Evolutionary conservation across 2,329 filamentous ascomycete genomes (phyloP).

Genomic region (Neurospora crassa): DNA sequence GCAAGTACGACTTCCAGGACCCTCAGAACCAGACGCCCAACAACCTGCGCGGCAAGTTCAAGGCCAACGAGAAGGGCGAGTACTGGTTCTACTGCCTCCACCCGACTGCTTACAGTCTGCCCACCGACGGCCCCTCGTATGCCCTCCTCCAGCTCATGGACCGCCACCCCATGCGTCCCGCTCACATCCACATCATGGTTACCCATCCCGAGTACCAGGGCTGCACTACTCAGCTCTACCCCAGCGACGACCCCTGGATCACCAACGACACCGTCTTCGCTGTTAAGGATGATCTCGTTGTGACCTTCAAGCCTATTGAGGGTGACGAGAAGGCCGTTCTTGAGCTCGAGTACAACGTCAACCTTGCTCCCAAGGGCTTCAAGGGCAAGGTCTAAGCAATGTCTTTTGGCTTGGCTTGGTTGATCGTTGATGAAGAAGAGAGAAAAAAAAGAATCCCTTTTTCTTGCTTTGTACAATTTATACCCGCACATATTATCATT

Average conservation of each 20-base stretch:
- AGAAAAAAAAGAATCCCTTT: neutral
- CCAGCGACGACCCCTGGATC: constrained; percentile 54
- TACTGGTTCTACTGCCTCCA: constrained; percentile 49
- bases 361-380: constrained; percentile 23
- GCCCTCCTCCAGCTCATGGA: constrained; percentile 43
- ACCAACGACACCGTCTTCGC: constrained; percentile 42
- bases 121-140: constrained; percentile 41
- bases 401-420: neutral
- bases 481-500: neutral
- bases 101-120: constrained; percentile 35
- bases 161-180: constrained; percentile 46
- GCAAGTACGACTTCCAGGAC: constrained; percentile 58
- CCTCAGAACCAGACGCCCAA: constrained; percentile 51
- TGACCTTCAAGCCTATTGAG: constrained; percentile 19
- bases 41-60: constrained; percentile 59
- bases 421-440: neutral
- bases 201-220: constrained; percentile 23
- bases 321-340: constrained; percentile 25
- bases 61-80: constrained; percentile 50
- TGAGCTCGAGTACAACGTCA: constrained; percentile 30
- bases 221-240: constrained; percentile 58
- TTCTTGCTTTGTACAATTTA: neutral
- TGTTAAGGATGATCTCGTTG: constrained; percentile 38
- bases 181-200: constrained; percentile 51
- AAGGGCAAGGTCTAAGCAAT: constrained; percentile 16